Evolutionary conservation across 176 grass and related monocot species (phyloP).

Genomic region (Zoysia japonica): DNA sequence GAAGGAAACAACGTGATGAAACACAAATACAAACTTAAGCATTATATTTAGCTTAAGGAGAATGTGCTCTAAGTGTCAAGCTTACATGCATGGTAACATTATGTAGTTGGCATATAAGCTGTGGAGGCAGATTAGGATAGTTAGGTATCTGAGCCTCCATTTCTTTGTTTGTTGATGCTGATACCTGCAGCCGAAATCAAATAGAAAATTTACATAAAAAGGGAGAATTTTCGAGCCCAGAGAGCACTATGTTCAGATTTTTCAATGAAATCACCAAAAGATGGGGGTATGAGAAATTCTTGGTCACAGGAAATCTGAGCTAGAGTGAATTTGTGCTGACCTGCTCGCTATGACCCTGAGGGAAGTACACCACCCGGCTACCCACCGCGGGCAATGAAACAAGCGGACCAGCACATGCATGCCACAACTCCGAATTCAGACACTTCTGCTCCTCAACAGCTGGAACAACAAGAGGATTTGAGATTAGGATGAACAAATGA

Average conservation of each 20-base stretch:
- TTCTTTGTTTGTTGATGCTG: slow-evolving; percentile 98
- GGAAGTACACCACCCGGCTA: slow-evolving; percentile 91
- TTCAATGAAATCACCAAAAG: not conserved
- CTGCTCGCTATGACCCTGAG: slow-evolving; percentile 99
- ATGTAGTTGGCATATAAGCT: slow-evolving; percentile 95
- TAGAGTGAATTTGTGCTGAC: slow-evolving; percentile 43
- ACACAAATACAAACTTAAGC: slow-evolving; percentile 4
- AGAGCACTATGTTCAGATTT: slow-evolving; percentile 32
- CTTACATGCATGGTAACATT: slow-evolving; percentile 99
- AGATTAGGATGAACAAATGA: not conserved
- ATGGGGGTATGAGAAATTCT: not conserved
- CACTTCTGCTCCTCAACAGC: slow-evolving; percentile 77
- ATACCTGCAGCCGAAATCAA: slow-evolving; percentile 58
- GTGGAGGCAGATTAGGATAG: slow-evolving; percentile 85
- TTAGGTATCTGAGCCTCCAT: slow-evolving; percentile 91
- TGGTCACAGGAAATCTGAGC: slow-evolving; percentile 3
- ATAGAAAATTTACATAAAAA: not conserved
- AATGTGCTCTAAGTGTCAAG: not conserved
- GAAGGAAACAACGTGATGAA: slow-evolving; percentile 22
- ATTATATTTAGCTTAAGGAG: not conserved
- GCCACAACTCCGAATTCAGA: slow-evolving; percentile 96
- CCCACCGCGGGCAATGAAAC: slow-evolving; percentile 85
- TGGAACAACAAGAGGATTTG: slow-evolving; percentile 37
- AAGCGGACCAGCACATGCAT: slow-evolving; percentile 95
- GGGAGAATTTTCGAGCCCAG: not conserved